Conservation (phyloP, 2,329 filamentous ascomycete genomes). For the Apiospora saccharicola region DNA sequence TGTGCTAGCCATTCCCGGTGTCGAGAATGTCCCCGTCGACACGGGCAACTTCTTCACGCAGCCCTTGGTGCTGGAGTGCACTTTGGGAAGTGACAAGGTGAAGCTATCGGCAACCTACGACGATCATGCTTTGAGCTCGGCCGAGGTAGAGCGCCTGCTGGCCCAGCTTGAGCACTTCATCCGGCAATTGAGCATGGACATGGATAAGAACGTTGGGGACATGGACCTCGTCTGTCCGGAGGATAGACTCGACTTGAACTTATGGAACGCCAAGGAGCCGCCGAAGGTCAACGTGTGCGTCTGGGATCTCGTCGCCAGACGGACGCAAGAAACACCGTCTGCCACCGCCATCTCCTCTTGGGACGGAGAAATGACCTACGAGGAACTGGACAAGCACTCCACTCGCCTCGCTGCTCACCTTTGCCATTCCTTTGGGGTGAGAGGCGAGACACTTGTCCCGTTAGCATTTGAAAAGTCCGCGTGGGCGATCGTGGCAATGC, state of each 20-base stretch:
- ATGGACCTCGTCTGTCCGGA: conserved; percentile 22
- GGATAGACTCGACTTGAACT: not conserved
- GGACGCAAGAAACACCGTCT: not conserved
- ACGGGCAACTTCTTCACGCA: conserved; percentile 25
- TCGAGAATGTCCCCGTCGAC: conserved; percentile 20
- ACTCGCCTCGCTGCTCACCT: conserved; percentile 35
- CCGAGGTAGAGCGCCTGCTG: conserved; percentile 23
- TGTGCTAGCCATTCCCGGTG: conserved; percentile 2
- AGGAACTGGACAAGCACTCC: conserved; percentile 37
- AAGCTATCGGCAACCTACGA: conserved; percentile 26
- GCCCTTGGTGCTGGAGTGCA: conserved; percentile 26
- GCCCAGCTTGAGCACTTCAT: conserved; percentile 28
- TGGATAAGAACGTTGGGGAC: not conserved
- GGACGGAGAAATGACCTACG: conserved; percentile 43
- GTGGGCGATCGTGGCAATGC: conserved; percentile 43
- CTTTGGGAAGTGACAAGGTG: conserved; percentile 16
- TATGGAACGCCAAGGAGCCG: conserved; percentile 25
- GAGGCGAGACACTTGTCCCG: conserved; percentile 40
- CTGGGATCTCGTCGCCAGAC: conserved; percentile 14
- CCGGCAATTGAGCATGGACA: not conserved
- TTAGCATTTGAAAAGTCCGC: conserved; percentile 46
- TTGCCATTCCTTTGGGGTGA: conserved; percentile 34
- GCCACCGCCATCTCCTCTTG: conserved; percentile 28
- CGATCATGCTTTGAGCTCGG: conserved; percentile 9
- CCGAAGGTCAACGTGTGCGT: conserved; percentile 11